Conservation (phyloP, 1,284 basidiomycete genomes). For the Golubevia sp. region DNA sequence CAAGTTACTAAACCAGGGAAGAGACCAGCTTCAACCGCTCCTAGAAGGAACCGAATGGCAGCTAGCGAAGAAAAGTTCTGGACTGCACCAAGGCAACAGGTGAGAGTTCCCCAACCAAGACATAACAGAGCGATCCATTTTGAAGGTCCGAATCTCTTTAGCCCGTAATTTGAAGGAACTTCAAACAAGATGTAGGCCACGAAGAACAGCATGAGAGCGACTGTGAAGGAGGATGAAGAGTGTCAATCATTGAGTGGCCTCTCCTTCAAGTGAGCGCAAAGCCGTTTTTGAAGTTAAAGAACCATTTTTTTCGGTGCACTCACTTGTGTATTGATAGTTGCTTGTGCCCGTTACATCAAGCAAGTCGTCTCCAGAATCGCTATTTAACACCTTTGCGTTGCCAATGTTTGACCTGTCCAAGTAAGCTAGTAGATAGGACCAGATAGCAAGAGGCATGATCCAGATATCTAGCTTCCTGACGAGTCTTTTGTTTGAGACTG, state of each 20-base stretch:
- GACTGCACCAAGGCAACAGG: conserved; percentile 8
- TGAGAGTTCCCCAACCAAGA: conserved; percentile 5
- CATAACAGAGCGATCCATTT: conserved; percentile 10
- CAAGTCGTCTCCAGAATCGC: not conserved
- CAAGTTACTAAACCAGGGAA: not conserved
- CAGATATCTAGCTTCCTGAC: not conserved
- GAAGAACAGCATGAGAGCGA: conserved; percentile 5
- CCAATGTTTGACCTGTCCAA: not conserved
- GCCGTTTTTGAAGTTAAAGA: not conserved
- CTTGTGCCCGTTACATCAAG: not conserved
- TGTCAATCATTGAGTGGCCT: not conserved
- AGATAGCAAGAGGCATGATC: not conserved
- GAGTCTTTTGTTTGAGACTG: not conserved
- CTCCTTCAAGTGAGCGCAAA: not conserved
- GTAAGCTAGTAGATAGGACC: not conserved
- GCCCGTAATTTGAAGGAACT: conserved; percentile 4
- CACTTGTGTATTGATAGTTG: not conserved
- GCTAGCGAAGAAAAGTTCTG: conserved; percentile 7
- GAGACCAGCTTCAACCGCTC: conserved; percentile 14
- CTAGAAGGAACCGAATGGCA: conserved; percentile 7
- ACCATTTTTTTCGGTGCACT: not conserved
- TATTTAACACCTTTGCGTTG: not conserved
- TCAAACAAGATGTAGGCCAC: not conserved
- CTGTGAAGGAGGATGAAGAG: not conserved
- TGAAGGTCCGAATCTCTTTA: conserved; percentile 3